Evolutionary conservation across 2,329 filamentous ascomycete species (phyloP), one percentile per base, ranked within the genome.

Genomic region (Hypoxylon sp.): DNA sequence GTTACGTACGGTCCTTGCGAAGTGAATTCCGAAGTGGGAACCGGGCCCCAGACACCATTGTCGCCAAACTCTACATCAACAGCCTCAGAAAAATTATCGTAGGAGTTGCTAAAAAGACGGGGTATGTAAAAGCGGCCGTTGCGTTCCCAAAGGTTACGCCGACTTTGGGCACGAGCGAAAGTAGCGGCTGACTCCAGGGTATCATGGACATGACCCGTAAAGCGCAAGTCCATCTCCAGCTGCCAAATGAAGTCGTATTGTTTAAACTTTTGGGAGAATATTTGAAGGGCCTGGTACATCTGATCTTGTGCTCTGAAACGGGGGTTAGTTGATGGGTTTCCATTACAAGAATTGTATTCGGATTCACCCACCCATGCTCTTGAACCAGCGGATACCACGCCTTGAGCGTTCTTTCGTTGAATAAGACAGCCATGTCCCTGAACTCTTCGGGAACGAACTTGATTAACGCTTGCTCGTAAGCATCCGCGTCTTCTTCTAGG

Each of bases 71-170:
- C 82, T 11, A 50, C 35, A 24, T 72, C 70, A 4, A 73, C 66
- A n/a, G 29, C 46, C 8, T 9, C 50, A 5, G 58, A 48, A 9
- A 85, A 87, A 77, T 93, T 93, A 74, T 92, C 87, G 51, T 90
- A 87, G 87, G 89, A 93, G 29, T 53, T 35, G 17, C 89, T 89
- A 74, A 93, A 90, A 42, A 89, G 84, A 0, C 82, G 80, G 0
- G 92, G 92, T 9, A 93, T 87, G 77, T 93, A 94, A 81, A 93
- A 94, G 66, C 90, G 88, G 5, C 88, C 85, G 59, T 88, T 91
- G 57, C 91, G 87, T 77, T 94, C 92, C 92, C 92, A 94, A 1
- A 93, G 82, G 14, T 88, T 87, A 62, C 88, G 87, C 17, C 91
- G 87, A 0, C 89, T 87, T 76, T 94, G 91, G 37, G 86, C 77